Evolutionary conservation across 2,329 filamentous ascomycete genomes (phyloP), one percentile per base, ranked within the genome.

Genomic region (Arthroderma sp.): DNA sequence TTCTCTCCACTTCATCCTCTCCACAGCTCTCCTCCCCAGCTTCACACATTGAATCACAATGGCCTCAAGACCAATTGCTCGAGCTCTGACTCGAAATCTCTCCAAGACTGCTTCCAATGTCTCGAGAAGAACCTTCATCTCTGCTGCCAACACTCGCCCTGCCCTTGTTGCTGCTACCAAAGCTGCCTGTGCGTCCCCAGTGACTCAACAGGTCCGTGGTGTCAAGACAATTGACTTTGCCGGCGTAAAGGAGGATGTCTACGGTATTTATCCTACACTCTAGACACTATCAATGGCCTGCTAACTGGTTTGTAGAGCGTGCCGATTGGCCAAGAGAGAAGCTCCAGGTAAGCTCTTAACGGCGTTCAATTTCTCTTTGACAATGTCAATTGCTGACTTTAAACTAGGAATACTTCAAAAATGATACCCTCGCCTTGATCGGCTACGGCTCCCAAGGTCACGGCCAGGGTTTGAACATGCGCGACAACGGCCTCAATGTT

Each of bases 221-320:
- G 72, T 94, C 64, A 96, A 98, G 86, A 95, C 89, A 58, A 89
- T 98, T 69, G 88, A 96, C 80, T 98, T 98, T 69, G 91, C 91
- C 56, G 91, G 87, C 62, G 76, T 77, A 65, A 89, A 93, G 74
- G 91, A 98, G 78, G 79, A 82, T 56, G 91, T 98, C 66, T 95
- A 85, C 66, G 86, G 86, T 93, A 70, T 59, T 77, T 62, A 44
- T 32, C 47, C 6, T n/a, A 28, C 36, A 11, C 30, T 30, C 30
- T 36, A 10, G 10, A 6, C 9, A 4, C 32, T 9, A 36, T 27
- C 42, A 43, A 33, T 15, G 45, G 33, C 5, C 38, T 50, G 51
- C 51, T 56, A 46, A 51, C 51, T 55, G 43, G 42, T 52, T 38
- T 58, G 50, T 60, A 91, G 91, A 98, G 80, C 88, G 91, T 73